A percentile compares a stretch with the other conserved stretches of the same genome.
Evolutionary conservation across 1,284 basidiomycete genomes (phyloP).

Genomic region (Cerioporus squamosus): DNA sequence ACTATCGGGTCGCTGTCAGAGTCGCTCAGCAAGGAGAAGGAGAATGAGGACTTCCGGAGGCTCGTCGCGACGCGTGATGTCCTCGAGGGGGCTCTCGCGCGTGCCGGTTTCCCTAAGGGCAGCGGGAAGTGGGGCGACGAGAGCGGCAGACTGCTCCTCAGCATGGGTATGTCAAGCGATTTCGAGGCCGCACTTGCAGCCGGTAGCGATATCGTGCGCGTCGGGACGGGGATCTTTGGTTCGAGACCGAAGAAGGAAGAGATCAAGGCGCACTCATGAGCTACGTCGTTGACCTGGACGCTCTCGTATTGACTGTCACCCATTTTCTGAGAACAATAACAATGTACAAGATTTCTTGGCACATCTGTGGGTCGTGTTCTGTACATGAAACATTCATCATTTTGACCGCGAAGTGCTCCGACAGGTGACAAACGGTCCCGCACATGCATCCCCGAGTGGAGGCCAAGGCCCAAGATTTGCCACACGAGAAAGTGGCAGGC

Average conservation of each 20-base stretch:
- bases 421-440: no score
- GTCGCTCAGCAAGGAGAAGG: constrained; percentile 62
- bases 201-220: constrained; percentile 88
- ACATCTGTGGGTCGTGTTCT: no score
- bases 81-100: constrained; percentile 54
- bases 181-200: constrained; percentile 86
- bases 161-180: constrained; percentile 99
- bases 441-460: no score
- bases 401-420: no score
- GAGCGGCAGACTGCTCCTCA: constrained; percentile 71
- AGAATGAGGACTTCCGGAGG: constrained; percentile 85
- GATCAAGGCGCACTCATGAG: neutral
- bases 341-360: no score
- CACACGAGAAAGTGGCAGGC: no score
- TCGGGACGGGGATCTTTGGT: constrained; percentile 94
- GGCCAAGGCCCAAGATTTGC: constrained; percentile 42
- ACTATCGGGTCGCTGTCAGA: constrained; percentile 89
- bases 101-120: constrained; percentile 27
- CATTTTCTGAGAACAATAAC: no score
- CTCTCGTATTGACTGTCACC: no score
- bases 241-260: constrained; percentile 57
- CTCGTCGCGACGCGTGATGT: constrained; percentile 68
- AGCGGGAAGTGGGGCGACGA: constrained; percentile 51
- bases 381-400: no score
- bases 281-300: neutral